Conservation (phyloP, 768 basidiomycete species). For the Leucocoprinus birnbaumii region DNA sequence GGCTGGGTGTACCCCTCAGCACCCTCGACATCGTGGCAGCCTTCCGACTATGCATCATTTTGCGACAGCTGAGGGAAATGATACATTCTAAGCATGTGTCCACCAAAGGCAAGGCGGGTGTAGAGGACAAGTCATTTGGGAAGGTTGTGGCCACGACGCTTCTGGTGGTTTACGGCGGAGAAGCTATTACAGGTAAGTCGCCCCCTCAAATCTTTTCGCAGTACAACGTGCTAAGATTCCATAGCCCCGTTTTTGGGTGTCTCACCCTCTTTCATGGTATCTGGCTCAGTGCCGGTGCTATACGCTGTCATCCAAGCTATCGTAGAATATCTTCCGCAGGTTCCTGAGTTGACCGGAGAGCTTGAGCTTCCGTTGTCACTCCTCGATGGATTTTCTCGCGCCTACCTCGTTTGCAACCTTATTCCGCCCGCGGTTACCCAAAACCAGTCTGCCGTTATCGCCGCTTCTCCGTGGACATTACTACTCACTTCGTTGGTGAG, state of each 20-base stretch:
- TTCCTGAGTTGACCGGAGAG: conserved; percentile 47
- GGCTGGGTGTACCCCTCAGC: conserved; percentile 58
- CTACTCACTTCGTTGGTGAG: conserved; percentile 70
- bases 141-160: conserved; percentile 56
- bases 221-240: not conserved
- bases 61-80: conserved; percentile 65
- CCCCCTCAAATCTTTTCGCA: not conserved
- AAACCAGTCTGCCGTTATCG: conserved; percentile 46
- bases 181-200: conserved; percentile 61
- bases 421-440: conserved; percentile 66
- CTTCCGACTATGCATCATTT: conserved; percentile 63
- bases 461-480: conserved; percentile 74
- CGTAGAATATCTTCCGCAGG: conserved; percentile 56
- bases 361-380: conserved; percentile 72
- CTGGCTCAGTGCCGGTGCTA: conserved; percentile 60
- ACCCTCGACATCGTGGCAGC: conserved; percentile 68
- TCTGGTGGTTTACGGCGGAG: conserved; percentile 77
- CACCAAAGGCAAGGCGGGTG: conserved; percentile 29
- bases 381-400: conserved; percentile 77
- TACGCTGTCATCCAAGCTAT: conserved; percentile 61
- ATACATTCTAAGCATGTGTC: conserved; percentile 40
- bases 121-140: conserved; percentile 54
- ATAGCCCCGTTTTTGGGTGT: conserved; percentile 61
- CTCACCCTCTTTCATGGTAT: conserved; percentile 80
- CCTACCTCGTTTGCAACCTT: conserved; percentile 74